phyloP scores from a whole-genome alignment of 768 basidiomycete genomes.

The Crassisporium funariophilum region DNA sequence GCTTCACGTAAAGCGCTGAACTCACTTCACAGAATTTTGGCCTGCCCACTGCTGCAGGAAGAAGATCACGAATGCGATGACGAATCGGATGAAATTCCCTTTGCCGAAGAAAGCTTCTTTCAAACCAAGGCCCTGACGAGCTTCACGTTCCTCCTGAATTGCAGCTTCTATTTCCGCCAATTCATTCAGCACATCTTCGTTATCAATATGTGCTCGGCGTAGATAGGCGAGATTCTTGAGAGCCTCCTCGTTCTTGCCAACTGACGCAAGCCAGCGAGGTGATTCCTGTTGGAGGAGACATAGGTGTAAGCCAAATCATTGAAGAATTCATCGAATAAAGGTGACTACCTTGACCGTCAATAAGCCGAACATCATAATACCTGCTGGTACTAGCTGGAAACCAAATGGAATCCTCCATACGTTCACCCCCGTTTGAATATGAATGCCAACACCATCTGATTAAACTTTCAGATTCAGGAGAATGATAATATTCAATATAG shows the following conservation, averaged over 20 bases:
- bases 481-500: neutral
- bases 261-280: conserved; percentile 74
- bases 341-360: conserved; percentile 58
- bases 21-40: conserved; percentile 73
- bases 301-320: neutral
- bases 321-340: neutral
- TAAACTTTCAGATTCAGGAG: neutral
- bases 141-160: conserved; percentile 70
- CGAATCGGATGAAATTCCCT: conserved; percentile 80
- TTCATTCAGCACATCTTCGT: conserved; percentile 54
- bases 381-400: conserved; percentile 74
- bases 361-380: conserved; percentile 67
- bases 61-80: conserved; percentile 84
- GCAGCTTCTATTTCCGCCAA: conserved; percentile 83
- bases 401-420: conserved; percentile 78
- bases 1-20: neutral
- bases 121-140: conserved; percentile 63
- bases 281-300: conserved; percentile 60
- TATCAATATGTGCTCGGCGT: conserved; percentile 45
- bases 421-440: conserved; percentile 45
- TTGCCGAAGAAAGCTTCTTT: conserved; percentile 78
- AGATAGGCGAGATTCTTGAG: conserved; percentile 64
- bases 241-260: conserved; percentile 56
- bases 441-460: conserved; percentile 64
- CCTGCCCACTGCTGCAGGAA: conserved; percentile 83